Evolutionary conservation across 2,329 filamentous ascomycete species (phyloP).

Genomic region (Nigrospora oryzae): DNA sequence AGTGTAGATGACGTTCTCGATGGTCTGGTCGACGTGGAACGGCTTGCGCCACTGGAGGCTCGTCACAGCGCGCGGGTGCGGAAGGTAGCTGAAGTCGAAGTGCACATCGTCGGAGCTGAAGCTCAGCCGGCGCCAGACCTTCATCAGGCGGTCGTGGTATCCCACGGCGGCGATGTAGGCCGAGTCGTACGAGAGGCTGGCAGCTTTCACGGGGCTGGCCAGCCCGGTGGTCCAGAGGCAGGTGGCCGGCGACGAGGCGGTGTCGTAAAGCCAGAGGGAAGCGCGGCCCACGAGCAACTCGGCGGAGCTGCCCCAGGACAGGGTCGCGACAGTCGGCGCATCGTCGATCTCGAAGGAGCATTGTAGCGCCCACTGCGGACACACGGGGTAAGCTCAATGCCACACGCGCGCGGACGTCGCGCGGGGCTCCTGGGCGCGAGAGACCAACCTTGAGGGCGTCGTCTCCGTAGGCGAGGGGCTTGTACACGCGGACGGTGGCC

Average conservation of each 20-base stretch:
- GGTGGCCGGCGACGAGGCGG: constrained; percentile 35
- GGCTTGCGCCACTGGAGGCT: constrained; percentile 79
- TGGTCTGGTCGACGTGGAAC: constrained; percentile 65
- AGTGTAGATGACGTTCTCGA: constrained; percentile 85
- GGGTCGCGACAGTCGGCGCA: constrained; percentile 33
- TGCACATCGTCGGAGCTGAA: constrained; percentile 76
- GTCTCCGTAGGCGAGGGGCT: constrained; percentile 62
- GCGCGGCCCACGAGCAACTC: constrained; percentile 75
- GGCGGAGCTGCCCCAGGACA: constrained; percentile 83
- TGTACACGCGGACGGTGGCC: constrained; percentile 65
- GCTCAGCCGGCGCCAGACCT: constrained; percentile 83
- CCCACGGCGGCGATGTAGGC: constrained; percentile 78
- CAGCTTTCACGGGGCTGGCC: constrained; percentile 65
- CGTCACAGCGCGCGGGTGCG: constrained; percentile 76
- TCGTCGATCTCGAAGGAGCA: constrained; percentile 46
- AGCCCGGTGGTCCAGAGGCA: constrained; percentile 68
- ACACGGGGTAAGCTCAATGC: constrained; percentile 1
- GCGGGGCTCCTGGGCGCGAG: background rate
- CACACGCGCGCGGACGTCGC: background rate
- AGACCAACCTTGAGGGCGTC: constrained; percentile 62
- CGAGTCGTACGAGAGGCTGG: constrained; percentile 77
- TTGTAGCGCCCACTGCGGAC: constrained; percentile 53
- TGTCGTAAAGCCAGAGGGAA: constrained; percentile 59
- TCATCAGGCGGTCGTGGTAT: constrained; percentile 71
- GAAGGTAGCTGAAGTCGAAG: constrained; percentile 85